Base-by-base conservation (phyloP, 208 protist genomes). In the Acanthamoeba quina region DNA sequence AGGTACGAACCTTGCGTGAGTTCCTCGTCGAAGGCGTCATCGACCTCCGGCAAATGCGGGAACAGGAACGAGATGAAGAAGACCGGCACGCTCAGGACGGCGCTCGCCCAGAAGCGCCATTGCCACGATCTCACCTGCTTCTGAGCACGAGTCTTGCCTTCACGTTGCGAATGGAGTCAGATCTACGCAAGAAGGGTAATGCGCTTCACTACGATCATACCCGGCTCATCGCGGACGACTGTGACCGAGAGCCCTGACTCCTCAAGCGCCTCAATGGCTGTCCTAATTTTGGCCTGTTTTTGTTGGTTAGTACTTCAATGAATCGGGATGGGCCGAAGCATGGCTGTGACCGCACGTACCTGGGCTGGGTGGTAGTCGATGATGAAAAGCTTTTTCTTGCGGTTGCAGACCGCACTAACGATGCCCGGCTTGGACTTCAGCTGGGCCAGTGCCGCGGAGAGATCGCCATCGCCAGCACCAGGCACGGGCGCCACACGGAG, bases 81-180 rank as follows among this genome's bases (percentile, higher is more conserved):
- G 6, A 92, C 86, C 41, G 86, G 86, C 37, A 92, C 66, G 86
- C 86, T 76, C 34, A 92, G 86, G 41, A 76, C 19, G n/a, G 86
- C 86, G 86, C 86, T 74, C 41, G 74, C n/a, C 86, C 58, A 92
- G 37, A 92, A 92, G 60, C 86, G 86, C 86, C 86, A 92, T 26
- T 56, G 62, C 86, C 86, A 92, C 24, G 86, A 52, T 44, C 86
- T 70, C 15, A 74, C 37, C 29, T 78, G 58, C 60, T 52, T 92
- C 34, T 44, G 66, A 2, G 66, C 78, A 6, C 26, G n/a, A 19
- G 78, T 76, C 34, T 92, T 37, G 29, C 66, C 62, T 76, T 10
- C 56, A 31, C 54, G 54, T 24, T 66, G 60, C 21, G 24, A 74
- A 74, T 31, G 10, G 29, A 74, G 24, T 19, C 15, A 17, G 15